Evolutionary conservation across 2,329 filamentous ascomycete species (phyloP).

Genomic region (Xylariomycetidae sp.): DNA sequence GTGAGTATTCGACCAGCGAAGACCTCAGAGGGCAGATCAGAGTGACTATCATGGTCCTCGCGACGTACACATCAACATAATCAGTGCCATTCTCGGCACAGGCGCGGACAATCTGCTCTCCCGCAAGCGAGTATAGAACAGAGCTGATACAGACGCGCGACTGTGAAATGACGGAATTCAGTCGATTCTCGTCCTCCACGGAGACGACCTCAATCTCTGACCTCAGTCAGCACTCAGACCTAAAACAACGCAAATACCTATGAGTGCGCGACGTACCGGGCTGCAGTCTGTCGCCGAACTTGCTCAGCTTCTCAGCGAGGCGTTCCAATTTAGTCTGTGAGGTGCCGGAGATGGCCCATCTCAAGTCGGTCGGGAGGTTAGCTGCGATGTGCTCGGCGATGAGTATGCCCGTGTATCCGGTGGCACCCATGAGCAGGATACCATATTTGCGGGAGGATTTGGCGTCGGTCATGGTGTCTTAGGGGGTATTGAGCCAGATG

Average conservation of each 20-base stretch:
- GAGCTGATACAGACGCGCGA: conserved; percentile 17
- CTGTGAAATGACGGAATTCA: conserved; percentile 9
- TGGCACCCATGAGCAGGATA: conserved; percentile 1
- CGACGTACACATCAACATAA: conserved; percentile 17
- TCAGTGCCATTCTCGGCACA: conserved; percentile 18
- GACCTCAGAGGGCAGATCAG: not conserved
- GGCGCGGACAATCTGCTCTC: conserved; percentile 14
- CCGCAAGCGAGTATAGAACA: conserved; percentile 15
- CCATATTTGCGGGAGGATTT: conserved; percentile 8
- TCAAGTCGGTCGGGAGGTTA: conserved; percentile 2
- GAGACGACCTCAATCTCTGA: conserved; percentile 12
- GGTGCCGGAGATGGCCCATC: conserved; percentile 1
- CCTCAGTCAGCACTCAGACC: conserved; percentile 1
- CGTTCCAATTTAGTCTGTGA: conserved; percentile 3
- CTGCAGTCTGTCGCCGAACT: conserved; percentile 7
- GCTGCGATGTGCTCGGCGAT: conserved; percentile 2
- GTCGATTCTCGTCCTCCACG: conserved; percentile 7
- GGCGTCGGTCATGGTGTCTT: conserved; percentile 3
- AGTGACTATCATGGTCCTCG: not conserved
- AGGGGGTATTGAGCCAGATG: not conserved
- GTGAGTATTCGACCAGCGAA: not conserved
- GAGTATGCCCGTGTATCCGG: conserved; percentile 1
- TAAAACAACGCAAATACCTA: not conserved
- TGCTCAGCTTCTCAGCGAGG: conserved; percentile 3
- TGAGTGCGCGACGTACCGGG: conserved; percentile 9